These are phyloP conservation scores for Solanum bulbocastanum DNA, from an alignment of 257 asterid species.

Conservation along the genomic window DNA sequence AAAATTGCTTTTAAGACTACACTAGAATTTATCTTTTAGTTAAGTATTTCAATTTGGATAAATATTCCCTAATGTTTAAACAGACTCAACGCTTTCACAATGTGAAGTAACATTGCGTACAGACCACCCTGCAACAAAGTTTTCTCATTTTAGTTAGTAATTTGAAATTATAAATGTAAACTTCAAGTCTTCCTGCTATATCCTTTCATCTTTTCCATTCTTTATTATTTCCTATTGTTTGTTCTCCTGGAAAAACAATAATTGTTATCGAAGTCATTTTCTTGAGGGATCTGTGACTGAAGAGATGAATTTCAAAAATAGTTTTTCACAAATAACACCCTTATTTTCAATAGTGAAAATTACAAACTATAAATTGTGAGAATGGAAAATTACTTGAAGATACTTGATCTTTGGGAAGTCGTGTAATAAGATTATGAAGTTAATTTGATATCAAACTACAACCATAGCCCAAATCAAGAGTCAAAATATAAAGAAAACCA, in stretches of 20 bases:
- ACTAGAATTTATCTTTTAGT: not conserved
- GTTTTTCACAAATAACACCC: not conserved
- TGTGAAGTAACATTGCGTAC: too few relatives aligned
- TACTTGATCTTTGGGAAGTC: not conserved
- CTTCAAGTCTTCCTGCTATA: not conserved
- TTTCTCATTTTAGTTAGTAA: not conserved
- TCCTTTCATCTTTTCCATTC: not conserved
- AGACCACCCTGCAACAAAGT: not conserved
- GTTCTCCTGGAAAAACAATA: not conserved
- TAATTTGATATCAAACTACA: not conserved
- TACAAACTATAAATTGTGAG: not conserved
- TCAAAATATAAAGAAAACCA: not conserved
- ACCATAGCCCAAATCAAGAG: not conserved
- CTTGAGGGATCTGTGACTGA: not conserved
- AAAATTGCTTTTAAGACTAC: not conserved
- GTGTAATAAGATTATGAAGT: not conserved
- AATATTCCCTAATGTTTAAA: not conserved
- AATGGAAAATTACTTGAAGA: not conserved
- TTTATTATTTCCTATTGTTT: not conserved
- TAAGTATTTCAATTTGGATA: not conserved
- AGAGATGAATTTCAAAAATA: not conserved
- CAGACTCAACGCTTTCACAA: not conserved
- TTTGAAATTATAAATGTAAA: not conserved
- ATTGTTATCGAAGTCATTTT: not conserved
- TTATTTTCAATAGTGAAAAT: not conserved